Percentiles rank a stretch among this genome's conserved stretches.
phyloP scores from a whole-genome alignment of 2,329 filamentous ascomycete species.

The Epichloe hybrida region DNA sequence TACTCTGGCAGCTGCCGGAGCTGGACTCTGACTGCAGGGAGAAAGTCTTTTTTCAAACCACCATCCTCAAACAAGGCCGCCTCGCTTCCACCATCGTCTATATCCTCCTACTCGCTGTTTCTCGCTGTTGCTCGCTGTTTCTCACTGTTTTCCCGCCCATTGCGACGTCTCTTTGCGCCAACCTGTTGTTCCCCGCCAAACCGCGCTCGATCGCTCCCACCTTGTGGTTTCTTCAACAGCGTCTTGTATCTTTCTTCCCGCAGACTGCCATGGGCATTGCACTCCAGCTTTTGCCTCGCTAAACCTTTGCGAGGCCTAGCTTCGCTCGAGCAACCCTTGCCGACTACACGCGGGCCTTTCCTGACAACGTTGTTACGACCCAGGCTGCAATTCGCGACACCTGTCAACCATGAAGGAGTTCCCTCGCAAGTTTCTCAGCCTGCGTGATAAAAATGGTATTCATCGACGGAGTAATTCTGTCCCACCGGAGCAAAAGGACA shows the following conservation, averaged over 20 bases:
- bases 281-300: slow-evolving; percentile 18
- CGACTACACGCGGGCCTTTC: too few species aligned
- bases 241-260: neutral
- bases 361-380: too few species aligned
- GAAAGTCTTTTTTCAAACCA: neutral
- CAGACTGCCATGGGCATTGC: slow-evolving; percentile 18
- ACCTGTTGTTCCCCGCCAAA: neutral
- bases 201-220: neutral
- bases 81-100: neutral
- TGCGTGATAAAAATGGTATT: slow-evolving; percentile 49
- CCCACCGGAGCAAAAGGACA: slow-evolving; percentile 32
- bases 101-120: neutral
- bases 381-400: neutral
- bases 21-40: neutral
- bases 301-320: slow-evolving; percentile 15
- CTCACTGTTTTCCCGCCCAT: neutral
- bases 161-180: neutral
- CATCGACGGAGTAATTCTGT: slow-evolving; percentile 43
- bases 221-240: neutral
- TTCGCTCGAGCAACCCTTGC: slow-evolving; percentile 2
- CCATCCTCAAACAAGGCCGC: neutral
- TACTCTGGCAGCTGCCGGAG: neutral
- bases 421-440: slow-evolving; percentile 54
- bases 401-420: slow-evolving; percentile 34
- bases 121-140: too few species aligned